These are phyloP conservation scores for Neospermospora avenae DNA, from an alignment of 2,329 filamentous ascomycete genomes.

Conservation along the genomic window DNA sequence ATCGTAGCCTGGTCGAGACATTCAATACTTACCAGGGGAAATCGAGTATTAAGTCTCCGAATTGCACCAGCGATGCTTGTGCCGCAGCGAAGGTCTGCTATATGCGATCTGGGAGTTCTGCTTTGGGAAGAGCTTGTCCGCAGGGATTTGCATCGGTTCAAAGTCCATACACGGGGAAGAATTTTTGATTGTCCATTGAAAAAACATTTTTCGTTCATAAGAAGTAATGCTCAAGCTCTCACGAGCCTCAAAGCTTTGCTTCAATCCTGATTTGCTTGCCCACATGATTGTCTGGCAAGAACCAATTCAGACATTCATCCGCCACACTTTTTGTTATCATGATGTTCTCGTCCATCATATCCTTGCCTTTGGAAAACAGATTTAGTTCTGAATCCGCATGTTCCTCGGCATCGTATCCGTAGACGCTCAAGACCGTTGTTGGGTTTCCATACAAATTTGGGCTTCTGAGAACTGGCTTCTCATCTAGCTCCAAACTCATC, in stretches of 20 bases:
- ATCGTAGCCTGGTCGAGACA: slow-evolving; percentile 45
- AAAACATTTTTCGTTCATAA: background rate
- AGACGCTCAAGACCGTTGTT: slow-evolving; percentile 37
- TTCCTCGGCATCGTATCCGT: slow-evolving; percentile 41
- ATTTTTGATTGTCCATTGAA: slow-evolving; percentile 26
- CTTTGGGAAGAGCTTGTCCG: slow-evolving; percentile 48
- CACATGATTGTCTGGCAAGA: slow-evolving; percentile 5
- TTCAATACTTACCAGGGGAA: slow-evolving; percentile 53
- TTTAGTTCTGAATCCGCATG: slow-evolving; percentile 17
- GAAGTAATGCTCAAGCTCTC: background rate
- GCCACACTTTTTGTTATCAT: slow-evolving; percentile 1
- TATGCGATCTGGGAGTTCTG: slow-evolving; percentile 53
- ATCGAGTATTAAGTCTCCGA: slow-evolving; percentile 46
- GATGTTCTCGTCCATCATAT: background rate
- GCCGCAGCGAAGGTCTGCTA: slow-evolving; percentile 55
- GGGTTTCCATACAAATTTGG: slow-evolving; percentile 42
- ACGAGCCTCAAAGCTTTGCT: slow-evolving; percentile 4
- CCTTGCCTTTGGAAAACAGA: slow-evolving; percentile 3
- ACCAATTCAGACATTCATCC: slow-evolving; percentile 10
- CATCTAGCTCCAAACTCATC: slow-evolving; percentile 38
- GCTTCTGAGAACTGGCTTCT: slow-evolving; percentile 36
- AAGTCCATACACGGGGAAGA: slow-evolving; percentile 37
- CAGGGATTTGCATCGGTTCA: slow-evolving; percentile 46
- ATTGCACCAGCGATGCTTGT: slow-evolving; percentile 50
- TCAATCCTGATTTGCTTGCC: slow-evolving; percentile 6